Percentiles rank a stretch among this genome's conserved stretches.
Conservation (phyloP, 345 rosid species). For the Clarkia xantiana region DNA sequence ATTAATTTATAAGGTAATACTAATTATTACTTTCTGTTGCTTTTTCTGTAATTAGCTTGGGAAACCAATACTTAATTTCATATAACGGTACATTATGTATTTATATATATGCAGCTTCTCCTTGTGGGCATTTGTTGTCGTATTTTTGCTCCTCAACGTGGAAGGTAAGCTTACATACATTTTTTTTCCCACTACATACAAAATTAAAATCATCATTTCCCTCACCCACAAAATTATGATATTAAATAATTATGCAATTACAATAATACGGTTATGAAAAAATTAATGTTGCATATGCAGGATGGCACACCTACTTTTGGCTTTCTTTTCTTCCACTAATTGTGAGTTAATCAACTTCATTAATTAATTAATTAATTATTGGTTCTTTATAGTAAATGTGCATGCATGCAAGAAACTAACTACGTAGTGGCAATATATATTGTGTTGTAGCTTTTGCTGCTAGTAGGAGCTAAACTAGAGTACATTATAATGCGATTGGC, state of each 20-base stretch:
- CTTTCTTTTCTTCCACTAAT: constrained; percentile 62
- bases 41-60: no score
- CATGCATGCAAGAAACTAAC: neutral
- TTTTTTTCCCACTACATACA: no score
- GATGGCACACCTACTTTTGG: constrained; percentile 88
- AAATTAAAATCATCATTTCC: no score
- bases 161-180: constrained; percentile 34
- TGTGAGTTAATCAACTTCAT: constrained; percentile 31
- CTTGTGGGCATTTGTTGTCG: constrained; percentile 76
- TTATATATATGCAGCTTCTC: constrained; percentile 37
- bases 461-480: constrained; percentile 72
- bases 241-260: no score
- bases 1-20: no score
- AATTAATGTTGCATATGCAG: constrained; percentile 24
- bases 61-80: no score
- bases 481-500: constrained; percentile 49
- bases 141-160: constrained; percentile 61
- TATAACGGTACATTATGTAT: no score
- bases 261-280: no score
- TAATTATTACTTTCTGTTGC: no score
- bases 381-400: neutral
- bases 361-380: neutral
- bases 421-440: neutral
- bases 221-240: no score
- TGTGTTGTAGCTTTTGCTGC: constrained; percentile 45